phyloP scores from a whole-genome alignment of 371 early-diverging fungal species.

The Mortierella sp. region DNA sequence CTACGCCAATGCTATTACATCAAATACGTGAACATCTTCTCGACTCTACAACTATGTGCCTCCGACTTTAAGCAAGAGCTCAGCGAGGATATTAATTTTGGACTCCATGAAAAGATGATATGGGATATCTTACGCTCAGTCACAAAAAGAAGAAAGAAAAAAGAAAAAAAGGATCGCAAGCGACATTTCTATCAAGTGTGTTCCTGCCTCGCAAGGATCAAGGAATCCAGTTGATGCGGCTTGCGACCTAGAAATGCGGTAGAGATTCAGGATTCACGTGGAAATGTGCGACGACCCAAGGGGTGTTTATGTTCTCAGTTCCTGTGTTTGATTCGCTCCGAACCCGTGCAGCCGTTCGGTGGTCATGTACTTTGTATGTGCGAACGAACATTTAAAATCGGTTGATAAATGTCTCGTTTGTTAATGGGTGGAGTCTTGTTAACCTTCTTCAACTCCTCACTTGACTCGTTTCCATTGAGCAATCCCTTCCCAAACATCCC shows the following conservation, averaged over 20 bases:
- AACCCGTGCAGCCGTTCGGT: conserved; percentile 28
- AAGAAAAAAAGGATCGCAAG: not conserved
- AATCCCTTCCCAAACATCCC: not conserved
- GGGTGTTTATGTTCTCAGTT: conserved; percentile 12
- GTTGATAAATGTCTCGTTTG: conserved; percentile 3
- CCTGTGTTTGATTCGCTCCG: conserved; percentile 24
- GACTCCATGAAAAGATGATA: too few species aligned
- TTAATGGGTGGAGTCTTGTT: not conserved
- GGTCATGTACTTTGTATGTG: conserved; percentile 41
- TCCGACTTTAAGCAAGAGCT: not conserved
- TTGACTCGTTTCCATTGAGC: not conserved
- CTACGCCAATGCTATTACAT: not conserved
- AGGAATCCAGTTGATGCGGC: not conserved
- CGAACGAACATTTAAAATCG: conserved; percentile 9
- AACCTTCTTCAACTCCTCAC: not conserved
- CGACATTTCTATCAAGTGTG: not conserved
- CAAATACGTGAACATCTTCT: not conserved
- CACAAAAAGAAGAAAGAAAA: not conserved
- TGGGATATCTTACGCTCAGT: not conserved
- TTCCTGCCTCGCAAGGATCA: not conserved
- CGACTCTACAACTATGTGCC: not conserved
- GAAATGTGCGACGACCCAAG: conserved; percentile 9
- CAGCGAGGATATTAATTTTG: too few species aligned
- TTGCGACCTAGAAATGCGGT: not conserved
- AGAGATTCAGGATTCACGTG: not conserved